Evolutionary conservation across 2,329 filamentous ascomycete species (phyloP), one percentile per base, ranked within the genome.

Genomic region (Immersiporthe knoxdaviesiana): DNA sequence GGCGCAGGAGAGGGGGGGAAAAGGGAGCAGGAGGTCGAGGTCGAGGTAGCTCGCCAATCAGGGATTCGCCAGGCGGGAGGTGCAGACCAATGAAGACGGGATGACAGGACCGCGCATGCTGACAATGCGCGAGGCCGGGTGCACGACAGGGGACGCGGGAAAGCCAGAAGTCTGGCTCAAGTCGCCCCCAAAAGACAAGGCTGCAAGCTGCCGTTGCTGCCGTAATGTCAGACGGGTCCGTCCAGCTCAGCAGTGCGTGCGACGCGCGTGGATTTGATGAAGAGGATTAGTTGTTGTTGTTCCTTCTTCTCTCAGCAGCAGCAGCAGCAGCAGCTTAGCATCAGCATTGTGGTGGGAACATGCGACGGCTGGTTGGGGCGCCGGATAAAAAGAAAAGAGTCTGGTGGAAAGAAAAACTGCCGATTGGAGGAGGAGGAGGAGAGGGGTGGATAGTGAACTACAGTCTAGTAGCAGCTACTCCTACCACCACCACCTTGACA

Each of bases 1-100:
- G 61, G 52, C 37, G 54, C 39, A 39, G 54, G 44, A 63, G 37
- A 35, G 8, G 54, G 44, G 59, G 37, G 8, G 8, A 10, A 30
- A 52, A 58, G 24, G 18, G 66, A 64, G 32, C 27, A 30, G 12
- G 66, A 64, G 44, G 24, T 47, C 27, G 52, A 50, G 27, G n/a
- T 60, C 27, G 54, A 61, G 64, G 44, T 44, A 52, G 66, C 62
- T 71, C 67, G 70, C 64, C 68, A 71, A 69, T 71, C 61, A 68
- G 65, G 64, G 47, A 52, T 59, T 63, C 61, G 63, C 59, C 60
- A 58, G 66, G 64, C 37, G 62, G 41, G 54, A 67, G 67, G 60
- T 30, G 67, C 21, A 71, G 63, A 50, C 70, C 67, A 69, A 69
- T 71, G 52, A 65, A 52, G 60, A 63, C 52, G 59, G 37, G 65